Evolutionary conservation across 2,329 filamentous ascomycete genomes (phyloP), one percentile per base, ranked within the genome.

Genomic region (Immersiporthe knoxdaviesiana): DNA sequence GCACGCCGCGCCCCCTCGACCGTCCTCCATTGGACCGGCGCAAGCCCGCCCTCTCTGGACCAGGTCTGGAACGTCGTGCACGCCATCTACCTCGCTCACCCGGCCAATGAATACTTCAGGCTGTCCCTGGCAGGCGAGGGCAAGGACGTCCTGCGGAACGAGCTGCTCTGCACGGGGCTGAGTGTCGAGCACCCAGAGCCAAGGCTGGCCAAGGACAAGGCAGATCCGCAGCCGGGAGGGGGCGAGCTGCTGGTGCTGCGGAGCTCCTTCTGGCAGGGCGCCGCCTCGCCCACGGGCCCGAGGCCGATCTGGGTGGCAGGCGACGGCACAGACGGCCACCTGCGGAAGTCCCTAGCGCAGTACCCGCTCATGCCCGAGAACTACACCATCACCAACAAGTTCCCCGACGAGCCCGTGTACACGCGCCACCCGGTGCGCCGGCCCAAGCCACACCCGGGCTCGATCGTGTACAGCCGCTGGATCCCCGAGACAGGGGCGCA

Each of bases 391-490:
- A 84, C 83, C 3, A 86, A 82, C 47, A 79, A 80, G 61, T 83
- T 82, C 66, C 81, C 81, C 16, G 77, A 81, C 5, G 76, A 83
- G 67, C 81, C 81, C 5, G 80, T 87, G 14, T 72, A 72, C 61
- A 71, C 71, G 10, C 71, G 71, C 21, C 91, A 93, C 77, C 91
- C 91, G 2, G 82, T 90, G 14, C 88, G 91, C 18, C 88, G 88
- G 2, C 84, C 87, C 30, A 93, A 93, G 79, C 91, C 91, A 12
- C 81, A 83, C 3, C 89, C 90, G 0, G 90, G 90, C 6, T 86
- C 88, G 0, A 84, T 90, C 68, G 86, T 90, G 72, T 93, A 93
- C 80, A 92, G 90, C 75, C 88, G 91, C 68, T 93, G 90, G 81
- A 89, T 93, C 68, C 90, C 91, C 7, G 87, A 92, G 73, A 81